These are phyloP conservation scores for Fusarium sp. DNA, from an alignment of 2,329 filamentous ascomycete genomes.

Conservation along the genomic window DNA sequence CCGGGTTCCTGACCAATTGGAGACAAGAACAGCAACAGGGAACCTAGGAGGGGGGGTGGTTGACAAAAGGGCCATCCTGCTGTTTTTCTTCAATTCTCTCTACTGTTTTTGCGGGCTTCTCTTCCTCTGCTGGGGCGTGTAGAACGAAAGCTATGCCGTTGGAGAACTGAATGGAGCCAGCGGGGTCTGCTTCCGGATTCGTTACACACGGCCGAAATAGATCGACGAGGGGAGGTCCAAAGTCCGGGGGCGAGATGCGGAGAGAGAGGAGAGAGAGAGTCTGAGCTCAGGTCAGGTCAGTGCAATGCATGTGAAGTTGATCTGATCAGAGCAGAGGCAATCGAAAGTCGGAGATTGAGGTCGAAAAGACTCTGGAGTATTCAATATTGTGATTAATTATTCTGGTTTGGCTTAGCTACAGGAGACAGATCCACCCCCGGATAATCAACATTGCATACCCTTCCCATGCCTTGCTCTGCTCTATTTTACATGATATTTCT, in stretches of 20 bases:
- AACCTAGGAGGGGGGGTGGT: conserved; percentile 8
- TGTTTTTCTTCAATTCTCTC: neutral
- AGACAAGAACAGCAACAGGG: conserved; percentile 31
- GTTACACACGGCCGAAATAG: conserved; percentile 45
- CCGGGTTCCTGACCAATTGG: conserved; percentile 35
- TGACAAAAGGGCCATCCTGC: conserved; percentile 21
- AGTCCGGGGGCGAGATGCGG: conserved; percentile 35
- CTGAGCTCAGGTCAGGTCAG: neutral
- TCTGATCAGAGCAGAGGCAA: neutral
- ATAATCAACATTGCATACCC: conserved; percentile 14
- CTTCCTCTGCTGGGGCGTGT: conserved; percentile 4
- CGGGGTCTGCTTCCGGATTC: conserved; percentile 43
- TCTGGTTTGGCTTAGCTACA: neutral
- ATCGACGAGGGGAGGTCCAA: conserved; percentile 37
- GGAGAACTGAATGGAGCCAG: conserved; percentile 8
- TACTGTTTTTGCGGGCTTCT: neutral
- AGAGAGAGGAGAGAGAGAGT: neutral
- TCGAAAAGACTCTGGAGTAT: neutral
- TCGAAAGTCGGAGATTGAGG: conserved; percentile 15
- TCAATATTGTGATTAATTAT: neutral
- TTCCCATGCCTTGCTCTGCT: neutral
- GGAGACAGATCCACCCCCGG: conserved; percentile 25
- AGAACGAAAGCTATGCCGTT: neutral
- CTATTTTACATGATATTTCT: no score
- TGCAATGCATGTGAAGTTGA: conserved; percentile 25